Base-by-base conservation (phyloP, 2,329 filamentous ascomycete species). In the Ophiocordyceps camponoti-floridani region DNA sequence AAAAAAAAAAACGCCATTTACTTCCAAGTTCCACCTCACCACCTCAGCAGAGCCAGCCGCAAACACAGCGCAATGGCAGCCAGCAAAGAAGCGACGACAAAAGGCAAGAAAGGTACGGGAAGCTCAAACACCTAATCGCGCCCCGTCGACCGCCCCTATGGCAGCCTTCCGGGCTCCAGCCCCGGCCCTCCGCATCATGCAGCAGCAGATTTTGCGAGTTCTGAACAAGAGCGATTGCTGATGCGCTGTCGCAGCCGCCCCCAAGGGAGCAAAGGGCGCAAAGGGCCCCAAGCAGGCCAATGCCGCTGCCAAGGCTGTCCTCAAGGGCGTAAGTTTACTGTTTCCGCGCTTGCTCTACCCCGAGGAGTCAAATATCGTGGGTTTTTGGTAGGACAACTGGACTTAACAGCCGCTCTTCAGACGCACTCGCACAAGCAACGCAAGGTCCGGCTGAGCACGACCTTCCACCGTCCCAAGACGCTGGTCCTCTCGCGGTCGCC, bases 401-500 rank as follows among this genome's bases (percentile, higher is more conserved):
- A n/a, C 35, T 30, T 30, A 4, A 41, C 13, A 40, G n/a, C 19
- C 23, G 7, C 30, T 43, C 51, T 33, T 43, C 51, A 75, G 70
- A 61, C 67, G 54, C 65, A 70, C 65, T 61, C 67, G 50, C 79
- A 91, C 72, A 94, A 94, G 79, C 79, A 83, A 71, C 79, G 79
- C 72, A 95, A 95, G 78, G 79, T 93, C 69, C 83, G 89, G 66
- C 77, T 78, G 64, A 87, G 78, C 66, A 94, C 89, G 59, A 88
- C 82, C 66, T 98, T 96, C 84, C 89, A 94, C 80, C 80, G 79
- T 61, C 91, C 91, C 63, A 96, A 96, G 82, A 96, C 88, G 56
- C 84, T 95, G 62, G 73, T 83, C 68, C 79, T 95, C 59, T 84
- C 86, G 59, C 85, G 91, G 63, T 68, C 81, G 43, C 88, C 89